A percentile compares a stretch with the other conserved stretches of the same genome.
Evolutionary conservation across 805 yeast species (phyloP).

Genomic region (Wickerhamomyces ciferrii): DNA sequence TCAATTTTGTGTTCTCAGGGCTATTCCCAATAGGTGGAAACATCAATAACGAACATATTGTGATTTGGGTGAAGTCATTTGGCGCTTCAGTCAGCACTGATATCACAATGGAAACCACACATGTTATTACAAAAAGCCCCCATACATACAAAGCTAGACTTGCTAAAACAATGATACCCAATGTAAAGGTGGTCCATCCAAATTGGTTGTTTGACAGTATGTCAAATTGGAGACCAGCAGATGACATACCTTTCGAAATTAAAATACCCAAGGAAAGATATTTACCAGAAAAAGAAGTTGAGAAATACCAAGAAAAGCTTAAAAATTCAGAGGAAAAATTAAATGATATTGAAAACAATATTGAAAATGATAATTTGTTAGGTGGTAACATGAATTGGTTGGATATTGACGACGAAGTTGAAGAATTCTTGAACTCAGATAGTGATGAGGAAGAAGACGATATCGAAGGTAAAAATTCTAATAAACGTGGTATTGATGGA

Average conservation of each 20-base stretch:
- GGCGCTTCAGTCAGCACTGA: slow-evolving; percentile 83
- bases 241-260: slow-evolving; percentile 55
- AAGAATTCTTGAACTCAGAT: slow-evolving; percentile 42
- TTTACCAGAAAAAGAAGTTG: slow-evolving; percentile 35
- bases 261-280: slow-evolving; percentile 43
- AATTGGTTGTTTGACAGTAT: slow-evolving; percentile 91
- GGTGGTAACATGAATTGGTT: slow-evolving; percentile 24
- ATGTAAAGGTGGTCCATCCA: slow-evolving; percentile 76
- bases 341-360: slow-evolving; percentile 37
- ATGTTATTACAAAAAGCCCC: slow-evolving; percentile 76
- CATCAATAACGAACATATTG: slow-evolving; percentile 76
- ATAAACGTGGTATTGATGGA: slow-evolving; percentile 12
- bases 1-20: slow-evolving; percentile 78
- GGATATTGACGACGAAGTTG: slow-evolving; percentile 42
- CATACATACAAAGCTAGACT: slow-evolving; percentile 81
- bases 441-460: slow-evolving; percentile 21
- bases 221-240: slow-evolving; percentile 68
- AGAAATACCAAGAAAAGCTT: slow-evolving; percentile 24
- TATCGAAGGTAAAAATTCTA: slow-evolving; percentile 12
- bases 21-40: slow-evolving; percentile 81
- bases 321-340: slow-evolving; percentile 29
- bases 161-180: slow-evolving; percentile 57
- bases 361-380: slow-evolving; percentile 32
- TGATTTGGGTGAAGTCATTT: slow-evolving; percentile 86
- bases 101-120: slow-evolving; percentile 72